Evolutionary conservation across 164 flowering plant species (phyloP), one percentile per base, ranked within the genome.

Genomic region (Litsea cubeba): DNA sequence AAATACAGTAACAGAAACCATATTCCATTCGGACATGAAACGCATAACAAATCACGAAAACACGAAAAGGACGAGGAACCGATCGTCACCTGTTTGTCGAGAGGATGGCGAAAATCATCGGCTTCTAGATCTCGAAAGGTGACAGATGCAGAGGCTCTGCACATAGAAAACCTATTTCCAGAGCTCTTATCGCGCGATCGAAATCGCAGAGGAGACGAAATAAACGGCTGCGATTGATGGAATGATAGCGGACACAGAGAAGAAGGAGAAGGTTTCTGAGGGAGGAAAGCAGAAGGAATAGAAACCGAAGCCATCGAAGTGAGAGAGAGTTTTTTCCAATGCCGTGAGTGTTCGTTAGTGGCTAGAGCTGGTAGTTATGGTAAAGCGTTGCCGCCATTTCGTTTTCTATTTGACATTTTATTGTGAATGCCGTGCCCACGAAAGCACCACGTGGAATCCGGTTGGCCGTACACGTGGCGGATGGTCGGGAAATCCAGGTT

Each of bases 101-200:
- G 84, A 22, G 82, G 81, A 57, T 82, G 84, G 23, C 81, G 78
- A 62, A 82, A 79, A 74, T 82, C 84, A 69, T 82, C 82, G 4
- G 84, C 82, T 57, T 77, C 75, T 40, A 82, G 84, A 69, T 82
- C 68, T 7, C 77, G 81, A 46, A 82, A 82, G 5, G 71, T 77
- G 50, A 82, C 74, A 14, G 82, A 50, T 5, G 76, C 64, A 11
- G 66, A 49, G 57, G 77, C 76, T 22, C 71, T 70, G 73, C 73
- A 72, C 46, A 65, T 60, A 17, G 65, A 65, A 75, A 63, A 18
- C 54, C 74, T 69, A 30, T 28, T 22, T 49, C 72, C 25, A 1
- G 64, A 70, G 11, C 25, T 26, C 12, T 68, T 60, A 25, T 66
- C 58, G 71, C 62, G 67, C 25, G 71, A 40, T 65, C 50, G 74